Evolutionary conservation across 106 monocot species (phyloP), one percentile per base, ranked within the genome.

Genomic region (Dioscorea alata): DNA sequence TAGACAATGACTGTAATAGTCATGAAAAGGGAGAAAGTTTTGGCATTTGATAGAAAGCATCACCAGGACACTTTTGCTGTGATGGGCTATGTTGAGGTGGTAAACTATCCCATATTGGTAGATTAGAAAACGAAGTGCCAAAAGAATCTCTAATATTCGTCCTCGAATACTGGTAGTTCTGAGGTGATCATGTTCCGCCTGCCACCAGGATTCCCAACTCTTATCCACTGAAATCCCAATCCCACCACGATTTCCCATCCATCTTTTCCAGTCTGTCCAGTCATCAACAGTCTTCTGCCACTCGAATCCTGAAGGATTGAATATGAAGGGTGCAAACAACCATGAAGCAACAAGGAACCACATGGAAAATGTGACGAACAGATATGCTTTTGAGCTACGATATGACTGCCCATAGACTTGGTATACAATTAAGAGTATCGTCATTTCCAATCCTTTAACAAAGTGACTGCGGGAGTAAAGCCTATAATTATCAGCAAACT

Each of bases 171-270:
- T 79, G 4, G 88, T 95, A 32, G 78, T 65, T 35, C 69, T 86
- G 23, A 95, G 64, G 54, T 95, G 95, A 12, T 80, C 88, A 22
- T 95, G 95, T 57, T 95, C 88, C 48, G 73, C 71, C 51, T 79
- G 82, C 95, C 95, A 95, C 95, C 95, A 95, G 16, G 95, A 91
- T 61, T 95, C 95, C 94, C 95, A 95, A 61, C 95, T 95, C 48
- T 71, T 80, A 25, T 95, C 77, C 9, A 50, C 48, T 12, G 91
- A 13, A 25, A 95, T 86, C 7, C 95, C 95, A 33, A 95, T 95
- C 5, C 95, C 91, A 14, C 95, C 95, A 19, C 88, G 79, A 69
- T 91, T 91, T 51, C 91, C 91, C 88, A 95, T 86, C 94, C 94
- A 95, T 23, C 74, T 91, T 49, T 76, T 88, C 95, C 95, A 95